These are phyloP conservation scores for Teratosphaeria viscida DNA, from an alignment of 2,329 filamentous ascomycete species.

Conservation along the genomic window DNA sequence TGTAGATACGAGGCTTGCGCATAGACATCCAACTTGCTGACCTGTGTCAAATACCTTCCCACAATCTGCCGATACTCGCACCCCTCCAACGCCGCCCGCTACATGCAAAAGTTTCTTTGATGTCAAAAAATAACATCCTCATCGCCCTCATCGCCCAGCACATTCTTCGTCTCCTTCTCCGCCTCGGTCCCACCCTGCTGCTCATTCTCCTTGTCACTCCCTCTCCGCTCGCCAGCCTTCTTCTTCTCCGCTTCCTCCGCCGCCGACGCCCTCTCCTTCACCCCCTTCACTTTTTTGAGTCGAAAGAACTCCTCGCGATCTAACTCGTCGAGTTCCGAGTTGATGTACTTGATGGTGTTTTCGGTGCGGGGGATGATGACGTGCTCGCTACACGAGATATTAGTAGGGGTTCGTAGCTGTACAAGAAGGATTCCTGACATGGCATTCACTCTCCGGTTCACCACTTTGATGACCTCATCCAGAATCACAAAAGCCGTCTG, in stretches of 20 bases:
- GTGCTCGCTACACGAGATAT: slow-evolving; percentile 50
- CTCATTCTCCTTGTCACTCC: slow-evolving; percentile 22
- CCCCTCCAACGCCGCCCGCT: not conserved
- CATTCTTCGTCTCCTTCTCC: slow-evolving; percentile 17
- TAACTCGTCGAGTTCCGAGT: slow-evolving; percentile 92
- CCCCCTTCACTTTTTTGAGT: slow-evolving; percentile 81
- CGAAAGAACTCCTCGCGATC: slow-evolving; percentile 98
- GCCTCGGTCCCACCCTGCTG: not conserved
- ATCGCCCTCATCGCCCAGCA: slow-evolving; percentile 27
- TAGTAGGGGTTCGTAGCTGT: slow-evolving; percentile 1
- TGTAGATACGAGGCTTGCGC: too few relatives aligned
- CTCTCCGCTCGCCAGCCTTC: slow-evolving; percentile 6
- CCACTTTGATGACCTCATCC: slow-evolving; percentile 98
- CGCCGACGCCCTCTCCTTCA: slow-evolving; percentile 47
- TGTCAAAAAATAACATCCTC: slow-evolving; percentile 23
- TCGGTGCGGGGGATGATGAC: slow-evolving; percentile 97
- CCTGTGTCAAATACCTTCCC: not conserved
- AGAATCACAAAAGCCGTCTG: slow-evolving; percentile 97
- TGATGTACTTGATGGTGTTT: slow-evolving; percentile 99
- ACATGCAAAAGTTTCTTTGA: not conserved
- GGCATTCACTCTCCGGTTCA: slow-evolving; percentile 94
- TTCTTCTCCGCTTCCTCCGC: slow-evolving; percentile 25
- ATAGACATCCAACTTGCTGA: not conserved
- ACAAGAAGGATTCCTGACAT: slow-evolving; percentile 49
- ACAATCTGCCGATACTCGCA: not conserved